Conservation (phyloP, 371 early-diverging fungal genomes). For the Mucor saturninus region DNA sequence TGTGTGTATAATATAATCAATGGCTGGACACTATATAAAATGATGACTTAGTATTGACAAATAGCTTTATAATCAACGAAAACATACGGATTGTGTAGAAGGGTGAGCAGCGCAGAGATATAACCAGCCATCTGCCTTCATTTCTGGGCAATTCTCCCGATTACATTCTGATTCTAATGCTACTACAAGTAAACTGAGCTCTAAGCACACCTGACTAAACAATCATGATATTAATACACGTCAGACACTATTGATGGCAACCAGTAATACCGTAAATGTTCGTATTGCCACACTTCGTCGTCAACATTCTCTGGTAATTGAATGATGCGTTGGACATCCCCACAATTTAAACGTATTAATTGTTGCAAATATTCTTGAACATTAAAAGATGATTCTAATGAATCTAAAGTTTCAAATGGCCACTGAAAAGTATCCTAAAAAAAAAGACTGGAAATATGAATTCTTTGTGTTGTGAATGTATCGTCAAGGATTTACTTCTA, state of each 20-base stretch:
- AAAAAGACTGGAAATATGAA: constrained; percentile 1
- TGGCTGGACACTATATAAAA: constrained; percentile 79
- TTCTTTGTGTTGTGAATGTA: constrained; percentile 3
- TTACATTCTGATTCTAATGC: constrained; percentile 83
- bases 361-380: constrained; percentile 88
- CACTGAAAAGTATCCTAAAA: constrained; percentile 61
- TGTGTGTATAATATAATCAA: constrained; percentile 93
- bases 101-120: constrained; percentile 94
- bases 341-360: constrained; percentile 68
- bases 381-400: constrained; percentile 76
- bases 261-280: constrained; percentile 75
- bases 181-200: constrained; percentile 79
- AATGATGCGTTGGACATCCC: constrained; percentile 66
- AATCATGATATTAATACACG: background rate
- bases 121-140: constrained; percentile 92
- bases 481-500: constrained; percentile 36
- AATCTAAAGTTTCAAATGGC: constrained; percentile 59
- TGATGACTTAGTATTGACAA: background rate
- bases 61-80: background rate
- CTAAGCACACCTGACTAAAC: constrained; percentile 78
- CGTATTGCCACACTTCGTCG: constrained; percentile 84
- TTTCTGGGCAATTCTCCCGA: constrained; percentile 81
- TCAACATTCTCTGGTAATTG: constrained; percentile 74
- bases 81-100: constrained; percentile 73
- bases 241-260: no score